These are phyloP conservation scores for Barnettozyma californica DNA, from an alignment of 805 yeast genomes.

Conservation along the genomic window DNA sequence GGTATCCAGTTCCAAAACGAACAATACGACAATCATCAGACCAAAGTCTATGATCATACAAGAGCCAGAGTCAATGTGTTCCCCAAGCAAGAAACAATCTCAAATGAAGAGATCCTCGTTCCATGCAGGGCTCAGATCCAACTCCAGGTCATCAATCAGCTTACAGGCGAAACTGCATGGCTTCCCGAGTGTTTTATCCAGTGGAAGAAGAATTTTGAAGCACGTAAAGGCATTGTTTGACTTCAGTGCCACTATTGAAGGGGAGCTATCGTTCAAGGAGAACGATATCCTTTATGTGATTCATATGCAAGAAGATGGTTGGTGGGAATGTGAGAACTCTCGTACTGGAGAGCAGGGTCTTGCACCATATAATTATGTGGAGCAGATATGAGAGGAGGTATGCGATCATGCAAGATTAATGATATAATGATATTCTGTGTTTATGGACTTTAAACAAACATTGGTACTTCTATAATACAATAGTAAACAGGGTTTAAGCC, in stretches of 20 bases:
- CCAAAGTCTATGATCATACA: constrained; percentile 25
- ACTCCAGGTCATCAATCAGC: constrained; percentile 22
- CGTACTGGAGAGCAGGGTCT: constrained; percentile 39
- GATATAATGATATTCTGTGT: constrained; percentile 3
- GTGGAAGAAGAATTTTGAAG: constrained; percentile 48
- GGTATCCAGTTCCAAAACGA: constrained; percentile 16
- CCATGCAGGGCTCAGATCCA: constrained; percentile 23
- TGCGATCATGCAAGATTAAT: neutral
- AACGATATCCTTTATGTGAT: constrained; percentile 50
- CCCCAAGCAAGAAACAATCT: constrained; percentile 5
- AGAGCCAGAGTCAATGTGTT: constrained; percentile 9
- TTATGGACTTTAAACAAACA: neutral
- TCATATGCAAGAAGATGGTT: constrained; percentile 60
- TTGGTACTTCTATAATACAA: neutral
- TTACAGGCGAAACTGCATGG: constrained; percentile 26
- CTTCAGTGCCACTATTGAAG: constrained; percentile 54
- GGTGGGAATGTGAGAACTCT: constrained; percentile 67
- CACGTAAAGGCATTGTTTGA: constrained; percentile 53
- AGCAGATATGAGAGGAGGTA: constrained; percentile 9
- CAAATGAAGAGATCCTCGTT: constrained; percentile 22
- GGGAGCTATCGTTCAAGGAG: constrained; percentile 54
- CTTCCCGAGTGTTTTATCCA: constrained; percentile 43
- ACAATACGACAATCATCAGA: constrained; percentile 19
- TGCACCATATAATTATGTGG: constrained; percentile 58
- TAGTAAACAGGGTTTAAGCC: neutral